Evolutionary conservation across 1,284 basidiomycete genomes (phyloP), one percentile per base, ranked within the genome.

Genomic region (Phellopilus nigrolimitatus): DNA sequence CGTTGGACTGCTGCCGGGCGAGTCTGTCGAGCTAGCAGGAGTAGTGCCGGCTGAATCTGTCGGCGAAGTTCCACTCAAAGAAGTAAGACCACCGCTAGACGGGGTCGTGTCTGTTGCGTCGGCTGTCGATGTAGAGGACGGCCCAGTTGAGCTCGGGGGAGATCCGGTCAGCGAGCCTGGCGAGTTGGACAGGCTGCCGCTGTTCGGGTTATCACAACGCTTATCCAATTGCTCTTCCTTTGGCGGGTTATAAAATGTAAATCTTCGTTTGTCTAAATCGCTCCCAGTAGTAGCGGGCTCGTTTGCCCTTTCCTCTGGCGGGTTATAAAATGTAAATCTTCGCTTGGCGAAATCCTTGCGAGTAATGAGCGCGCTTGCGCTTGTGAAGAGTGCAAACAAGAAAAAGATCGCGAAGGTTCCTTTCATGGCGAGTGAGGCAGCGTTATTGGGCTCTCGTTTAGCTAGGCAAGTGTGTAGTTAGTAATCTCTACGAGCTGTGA

Each of bases 41-140:
- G 49, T 44, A 22, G n/a, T n/a, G n/a, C 36, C 45, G 27, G 49
- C 13, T 36, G 45, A 43, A 37, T 33, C 40, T 33, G 40, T 45
- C 15, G n/a, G 37, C 12, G 42, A 46, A 17, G 25, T 9, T 28
- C 30, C 43, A 46, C 24, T 6, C 4, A 31, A 13, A 15, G 43
- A 22, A 6, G 25, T 4, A 9, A 31, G 12, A 31, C 27, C 30
- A 21, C 27, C 43, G 24, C 8, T 40, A 40, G 10, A 10, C 8
- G 38, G 19, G 17, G n/a, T 38, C 13, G 19, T 12, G 19, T 24
- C 22, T 22, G 19, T 38, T 12, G 7, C 33, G 31, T 24, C 45
- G 12, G 10, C 33, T 21, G 15, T 37, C 36, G 21, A 24, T 2
- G 17, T 47, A n/a, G n/a, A n/a, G n/a, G n/a, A n/a, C n/a, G n/a